phyloP scores from a whole-genome alignment of 1,284 basidiomycete genomes.

The Ustilago nuda region DNA sequence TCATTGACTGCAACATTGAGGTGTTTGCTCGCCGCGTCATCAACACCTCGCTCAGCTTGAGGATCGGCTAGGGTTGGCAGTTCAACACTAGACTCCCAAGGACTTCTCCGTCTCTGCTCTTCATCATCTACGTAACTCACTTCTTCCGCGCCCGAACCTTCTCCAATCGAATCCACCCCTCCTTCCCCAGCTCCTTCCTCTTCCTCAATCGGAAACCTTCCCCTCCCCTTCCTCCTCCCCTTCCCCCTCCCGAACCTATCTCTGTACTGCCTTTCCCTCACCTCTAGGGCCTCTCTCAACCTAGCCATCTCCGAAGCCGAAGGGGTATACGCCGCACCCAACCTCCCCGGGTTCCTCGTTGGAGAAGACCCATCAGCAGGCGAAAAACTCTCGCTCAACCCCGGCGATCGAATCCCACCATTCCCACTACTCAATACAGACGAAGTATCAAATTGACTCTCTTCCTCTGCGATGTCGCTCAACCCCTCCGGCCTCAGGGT shows the following conservation, averaged over 20 bases:
- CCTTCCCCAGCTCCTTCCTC: slow-evolving; percentile 11
- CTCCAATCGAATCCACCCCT: slow-evolving; percentile 8
- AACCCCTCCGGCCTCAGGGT: slow-evolving; percentile 54
- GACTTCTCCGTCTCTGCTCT: slow-evolving; percentile 2
- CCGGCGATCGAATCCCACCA: slow-evolving; percentile 24
- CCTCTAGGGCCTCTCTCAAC: slow-evolving; percentile 43
- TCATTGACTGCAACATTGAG: background rate
- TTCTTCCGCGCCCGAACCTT: slow-evolving; percentile 25
- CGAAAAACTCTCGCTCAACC: slow-evolving; percentile 22
- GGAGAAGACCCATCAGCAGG: slow-evolving; percentile 24
- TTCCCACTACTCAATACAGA: slow-evolving; percentile 41
- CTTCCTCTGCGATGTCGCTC: slow-evolving; percentile 62
- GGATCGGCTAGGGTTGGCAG: slow-evolving; percentile 1
- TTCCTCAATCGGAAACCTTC: slow-evolving; percentile 34
- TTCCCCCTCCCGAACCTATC: slow-evolving; percentile 21
- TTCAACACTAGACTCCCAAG: slow-evolving; percentile 24
- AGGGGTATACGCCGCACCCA: slow-evolving; percentile 28
- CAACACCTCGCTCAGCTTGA: background rate
- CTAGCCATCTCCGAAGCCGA: slow-evolving; percentile 39
- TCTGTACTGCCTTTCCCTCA: slow-evolving; percentile 43
- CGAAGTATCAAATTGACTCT: slow-evolving; percentile 41
- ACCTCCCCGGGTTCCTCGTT: slow-evolving; percentile 18
- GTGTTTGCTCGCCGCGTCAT: background rate
- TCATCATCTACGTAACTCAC: slow-evolving; percentile 14
- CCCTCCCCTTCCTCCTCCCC: background rate